Conservation (phyloP, 2,329 filamentous ascomycete species). For the Aspergillus candidus region DNA sequence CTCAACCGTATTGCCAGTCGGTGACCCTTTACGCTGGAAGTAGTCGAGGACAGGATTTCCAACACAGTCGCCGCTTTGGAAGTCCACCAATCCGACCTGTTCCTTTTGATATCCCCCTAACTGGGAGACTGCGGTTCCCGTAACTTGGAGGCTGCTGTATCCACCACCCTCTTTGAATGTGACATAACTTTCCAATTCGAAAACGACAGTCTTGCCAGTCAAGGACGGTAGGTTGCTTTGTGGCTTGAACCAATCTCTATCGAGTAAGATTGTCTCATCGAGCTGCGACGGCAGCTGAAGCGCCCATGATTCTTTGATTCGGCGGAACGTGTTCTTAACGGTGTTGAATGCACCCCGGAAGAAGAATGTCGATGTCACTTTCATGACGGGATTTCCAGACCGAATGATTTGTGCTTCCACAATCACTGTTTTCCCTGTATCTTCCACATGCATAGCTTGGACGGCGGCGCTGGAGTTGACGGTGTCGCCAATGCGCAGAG, state of each 20-base stretch:
- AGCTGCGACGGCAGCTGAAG: conserved; percentile 3
- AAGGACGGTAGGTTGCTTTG: conserved; percentile 1
- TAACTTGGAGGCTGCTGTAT: conserved; percentile 4
- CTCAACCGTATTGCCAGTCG: neutral
- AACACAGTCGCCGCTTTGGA: conserved; percentile 5
- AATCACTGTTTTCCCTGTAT: conserved; percentile 9
- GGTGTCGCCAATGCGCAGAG: conserved; percentile 10
- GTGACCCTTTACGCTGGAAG: conserved; percentile 10
- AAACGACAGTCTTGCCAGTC: conserved; percentile 7
- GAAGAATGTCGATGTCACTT: conserved; percentile 12
- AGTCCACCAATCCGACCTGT: conserved; percentile 7
- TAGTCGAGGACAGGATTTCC: conserved; percentile 15
- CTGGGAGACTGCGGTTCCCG: conserved; percentile 5
- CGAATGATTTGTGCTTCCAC: conserved; percentile 10
- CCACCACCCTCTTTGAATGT: neutral
- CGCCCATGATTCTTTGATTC: conserved; percentile 4
- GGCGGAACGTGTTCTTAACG: conserved; percentile 3
- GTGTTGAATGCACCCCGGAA: conserved; percentile 2
- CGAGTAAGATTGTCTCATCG: conserved; percentile 9
- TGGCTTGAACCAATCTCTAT: conserved; percentile 11
- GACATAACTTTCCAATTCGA: conserved; percentile 7
- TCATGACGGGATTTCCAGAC: conserved; percentile 6
- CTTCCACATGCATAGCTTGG: conserved; percentile 8
- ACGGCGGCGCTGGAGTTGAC: conserved; percentile 10
- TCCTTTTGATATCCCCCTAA: neutral